Evolutionary conservation across 164 flowering plant species (phyloP), one percentile per base, ranked within the genome.

Genomic region (Nymphaea colorata): DNA sequence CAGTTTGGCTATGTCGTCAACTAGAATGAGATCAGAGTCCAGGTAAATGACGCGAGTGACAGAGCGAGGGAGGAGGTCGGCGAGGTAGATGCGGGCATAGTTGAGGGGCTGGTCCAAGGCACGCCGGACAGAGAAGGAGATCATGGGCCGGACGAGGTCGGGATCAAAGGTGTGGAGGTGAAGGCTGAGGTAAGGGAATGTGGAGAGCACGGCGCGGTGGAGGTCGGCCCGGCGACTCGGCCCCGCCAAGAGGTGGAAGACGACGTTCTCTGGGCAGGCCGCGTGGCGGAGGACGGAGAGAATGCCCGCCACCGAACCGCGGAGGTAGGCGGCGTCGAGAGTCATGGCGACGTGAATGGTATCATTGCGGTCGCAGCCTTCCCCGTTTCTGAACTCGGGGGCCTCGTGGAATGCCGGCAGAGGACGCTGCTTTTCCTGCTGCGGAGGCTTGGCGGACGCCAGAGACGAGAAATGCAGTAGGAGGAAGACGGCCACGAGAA

Each of bases 81-180:
- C 82, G 0, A 83, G 76, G 73, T 83, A 83, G 12, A 79, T 85
- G 12, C 89, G 67, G 0, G 89, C 89, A 64, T 85, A 83, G 74
- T 85, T 83, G 64, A 85, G 69, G 0, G 89, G 89, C 64, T 83
- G 87, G 71, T 85, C 87, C 44, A 85, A 69, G 1, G 87, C 89
- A 57, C 79, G 86, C 2, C 87, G 77, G 53, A 85, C 74, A 5
- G 87, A 85, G 57, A 71, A 79, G 7, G 89, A 85, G 36, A 85
- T 85, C 67, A 79, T 81, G 3, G 81, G 83, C 0, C 76, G 69
- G 3, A 85, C 87, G 36, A 81, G 71, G 44, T 65, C 68, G 41
- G 80, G 61, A 61, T 85, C 83, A 66, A 85, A 85, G 16, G 71
- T 77, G 80, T 83, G 83, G 7, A 79, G 68, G 4, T 68, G 70